Evolutionary conservation across 345 rosid species (phyloP).

Genomic region (Nasturtium officinale): DNA sequence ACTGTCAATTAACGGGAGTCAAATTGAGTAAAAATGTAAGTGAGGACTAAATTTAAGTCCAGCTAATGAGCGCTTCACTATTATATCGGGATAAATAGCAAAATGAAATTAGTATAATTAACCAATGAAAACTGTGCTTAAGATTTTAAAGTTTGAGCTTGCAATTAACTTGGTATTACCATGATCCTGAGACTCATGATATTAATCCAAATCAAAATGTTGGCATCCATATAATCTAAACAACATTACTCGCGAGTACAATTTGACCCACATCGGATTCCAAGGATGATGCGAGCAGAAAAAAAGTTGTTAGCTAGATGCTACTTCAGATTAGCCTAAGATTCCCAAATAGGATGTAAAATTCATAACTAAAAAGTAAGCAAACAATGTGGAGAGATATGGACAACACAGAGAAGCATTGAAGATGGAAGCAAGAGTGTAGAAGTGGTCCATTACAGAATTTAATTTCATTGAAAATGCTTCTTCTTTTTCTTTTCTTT

Average conservation of each 20-base stretch:
- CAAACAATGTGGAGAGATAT: slow-evolving; percentile 42
- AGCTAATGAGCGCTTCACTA: neutral
- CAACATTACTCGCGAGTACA: neutral
- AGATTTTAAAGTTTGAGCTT: slow-evolving; percentile 1
- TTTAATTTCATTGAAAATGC: slow-evolving; percentile 38
- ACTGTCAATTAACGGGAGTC: neutral
- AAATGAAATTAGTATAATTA: too few relatives aligned
- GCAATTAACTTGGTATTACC: slow-evolving; percentile 1
- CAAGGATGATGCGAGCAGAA: slow-evolving; percentile 9
- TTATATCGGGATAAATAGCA: neutral
- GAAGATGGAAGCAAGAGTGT: slow-evolving; percentile 38
- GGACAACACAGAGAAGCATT: slow-evolving; percentile 37
- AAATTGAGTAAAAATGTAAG: slow-evolving; percentile 18
- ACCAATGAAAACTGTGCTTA: slow-evolving; percentile 8
- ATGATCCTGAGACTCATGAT: neutral
- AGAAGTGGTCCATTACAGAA: slow-evolving; percentile 44
- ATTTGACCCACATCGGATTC: slow-evolving; percentile 35
- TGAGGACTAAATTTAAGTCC: neutral
- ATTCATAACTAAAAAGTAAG: slow-evolving; percentile 39
- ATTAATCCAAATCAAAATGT: neutral
- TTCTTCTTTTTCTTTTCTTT: slow-evolving; percentile 22
- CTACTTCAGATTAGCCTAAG: slow-evolving; percentile 33
- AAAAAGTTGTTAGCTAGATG: slow-evolving; percentile 22
- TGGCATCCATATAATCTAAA: neutral
- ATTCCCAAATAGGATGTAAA: slow-evolving; percentile 37